These are phyloP conservation scores for Chrysanthemum makinoi DNA, from an alignment of 129 eudicot genomes.

Conservation along the genomic window DNA sequence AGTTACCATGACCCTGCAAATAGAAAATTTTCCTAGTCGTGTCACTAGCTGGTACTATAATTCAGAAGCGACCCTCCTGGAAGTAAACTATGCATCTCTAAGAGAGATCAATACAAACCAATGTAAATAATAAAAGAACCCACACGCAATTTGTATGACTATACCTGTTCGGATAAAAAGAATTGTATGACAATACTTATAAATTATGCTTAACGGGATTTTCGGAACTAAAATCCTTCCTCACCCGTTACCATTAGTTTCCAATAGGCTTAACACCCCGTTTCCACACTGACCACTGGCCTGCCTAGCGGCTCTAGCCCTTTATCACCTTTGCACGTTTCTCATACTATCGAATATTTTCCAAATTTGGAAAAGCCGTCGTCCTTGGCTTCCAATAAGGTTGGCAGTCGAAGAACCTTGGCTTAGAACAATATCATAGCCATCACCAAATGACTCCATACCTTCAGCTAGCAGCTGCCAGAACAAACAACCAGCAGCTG, in stretches of 20 bases:
- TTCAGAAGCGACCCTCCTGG: constrained; percentile 46
- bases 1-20: constrained; percentile 15
- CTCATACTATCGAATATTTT: constrained; percentile 72
- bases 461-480: constrained; percentile 85
- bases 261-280: constrained; percentile 50
- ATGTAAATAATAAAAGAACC: not conserved
- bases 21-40: constrained; percentile 12
- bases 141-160: not conserved
- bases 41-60: too few species aligned
- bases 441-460: constrained; percentile 72
- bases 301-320: constrained; percentile 54
- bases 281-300: constrained; percentile 55
- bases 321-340: constrained; percentile 59
- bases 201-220: not conserved
- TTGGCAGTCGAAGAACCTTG: constrained; percentile 64
- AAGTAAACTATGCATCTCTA: constrained; percentile 59
- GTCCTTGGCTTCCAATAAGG: constrained; percentile 69
- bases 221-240: not conserved
- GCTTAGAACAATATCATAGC: constrained; percentile 61
- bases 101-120: constrained; percentile 34
- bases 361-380: constrained; percentile 54
- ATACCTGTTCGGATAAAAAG: not conserved
- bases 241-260: constrained; percentile 16
- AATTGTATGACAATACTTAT: not conserved
- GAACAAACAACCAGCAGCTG: constrained; percentile 82